Conservation (phyloP, 108 stramenopile genomes). For the Skeletonema costatum region DNA sequence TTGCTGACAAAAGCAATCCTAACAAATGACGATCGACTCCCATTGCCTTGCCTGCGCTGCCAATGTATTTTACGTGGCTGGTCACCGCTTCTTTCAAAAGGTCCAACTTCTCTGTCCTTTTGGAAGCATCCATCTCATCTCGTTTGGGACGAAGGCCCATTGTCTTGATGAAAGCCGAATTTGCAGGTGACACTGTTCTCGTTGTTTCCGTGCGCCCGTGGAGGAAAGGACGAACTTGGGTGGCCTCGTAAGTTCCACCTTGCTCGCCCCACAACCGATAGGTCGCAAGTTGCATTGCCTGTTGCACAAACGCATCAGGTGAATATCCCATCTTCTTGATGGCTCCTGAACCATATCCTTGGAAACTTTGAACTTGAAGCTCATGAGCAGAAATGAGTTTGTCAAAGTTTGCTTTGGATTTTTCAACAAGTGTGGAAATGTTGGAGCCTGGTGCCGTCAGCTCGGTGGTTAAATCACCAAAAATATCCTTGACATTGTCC, state of each 20-base stretch:
- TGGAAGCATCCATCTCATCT: constrained; percentile 41
- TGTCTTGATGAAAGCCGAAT: constrained; percentile 54
- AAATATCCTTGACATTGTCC: constrained; percentile 64
- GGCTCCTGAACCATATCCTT: constrained; percentile 70
- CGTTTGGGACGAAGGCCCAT: constrained; percentile 57
- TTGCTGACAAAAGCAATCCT: constrained; percentile 70
- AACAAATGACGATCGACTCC: constrained; percentile 90
- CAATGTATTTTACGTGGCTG: constrained; percentile 79
- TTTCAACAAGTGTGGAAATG: constrained; percentile 20
- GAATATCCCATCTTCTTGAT: constrained; percentile 82
- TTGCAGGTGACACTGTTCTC: constrained; percentile 45
- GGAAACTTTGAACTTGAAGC: constrained; percentile 65
- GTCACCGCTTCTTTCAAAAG: constrained; percentile 65
- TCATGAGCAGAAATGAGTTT: constrained; percentile 55
- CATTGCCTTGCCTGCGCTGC: constrained; percentile 69
- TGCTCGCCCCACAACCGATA: constrained; percentile 75
- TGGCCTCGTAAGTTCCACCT: constrained; percentile 86
- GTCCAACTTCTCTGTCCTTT: constrained; percentile 52
- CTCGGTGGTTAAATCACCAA: constrained; percentile 43
- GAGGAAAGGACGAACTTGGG: constrained; percentile 74
- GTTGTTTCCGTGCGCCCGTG: constrained; percentile 88
- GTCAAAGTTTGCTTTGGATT: constrained; percentile 41
- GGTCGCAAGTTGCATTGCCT: constrained; percentile 86
- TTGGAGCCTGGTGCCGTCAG: constrained; percentile 37
- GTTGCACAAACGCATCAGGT: constrained; percentile 90